These are phyloP conservation scores for Bretziella fagacearum DNA, from an alignment of 2,329 filamentous ascomycete genomes.

Conservation along the genomic window DNA sequence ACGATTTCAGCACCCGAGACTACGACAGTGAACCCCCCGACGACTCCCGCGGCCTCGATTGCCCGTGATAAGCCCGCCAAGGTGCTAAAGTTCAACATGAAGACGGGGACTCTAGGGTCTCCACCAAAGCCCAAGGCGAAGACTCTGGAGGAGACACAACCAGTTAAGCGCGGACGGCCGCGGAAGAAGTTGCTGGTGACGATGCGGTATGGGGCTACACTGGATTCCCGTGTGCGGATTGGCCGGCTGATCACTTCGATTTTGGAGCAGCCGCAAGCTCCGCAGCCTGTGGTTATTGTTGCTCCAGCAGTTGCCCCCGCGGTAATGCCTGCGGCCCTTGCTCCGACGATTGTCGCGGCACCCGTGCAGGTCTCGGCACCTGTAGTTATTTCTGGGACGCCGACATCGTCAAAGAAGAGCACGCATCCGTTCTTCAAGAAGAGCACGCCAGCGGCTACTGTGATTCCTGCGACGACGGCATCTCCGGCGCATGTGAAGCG, in stretches of 20 bases:
- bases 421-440: constrained; percentile 31
- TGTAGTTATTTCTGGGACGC: not conserved
- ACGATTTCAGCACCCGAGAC: constrained; percentile 6
- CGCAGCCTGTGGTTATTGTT: not conserved
- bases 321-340: constrained; percentile 6
- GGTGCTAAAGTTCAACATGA: constrained; percentile 39
- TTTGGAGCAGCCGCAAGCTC: not conserved
- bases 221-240: constrained; percentile 28
- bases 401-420: constrained; percentile 19
- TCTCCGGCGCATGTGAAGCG: constrained; percentile 16
- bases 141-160: not conserved
- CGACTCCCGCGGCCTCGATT: too few species aligned
- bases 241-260: constrained; percentile 36
- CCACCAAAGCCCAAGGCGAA: constrained; percentile 37
- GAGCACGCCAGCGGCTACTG: not conserved
- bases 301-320: not conserved
- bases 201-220: constrained; percentile 40
- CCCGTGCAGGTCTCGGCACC: constrained; percentile 16
- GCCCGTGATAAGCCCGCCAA: constrained; percentile 26
- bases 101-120: constrained; percentile 45
- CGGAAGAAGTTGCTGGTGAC: constrained; percentile 27
- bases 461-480: not conserved
- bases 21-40: constrained; percentile 8
- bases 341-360: not conserved
- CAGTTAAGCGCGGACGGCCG: constrained; percentile 3